A percentile compares a stretch with the other conserved stretches of the same genome.
Conservation (phyloP, 1,284 basidiomycete species). For the Vanrija sp. region DNA sequence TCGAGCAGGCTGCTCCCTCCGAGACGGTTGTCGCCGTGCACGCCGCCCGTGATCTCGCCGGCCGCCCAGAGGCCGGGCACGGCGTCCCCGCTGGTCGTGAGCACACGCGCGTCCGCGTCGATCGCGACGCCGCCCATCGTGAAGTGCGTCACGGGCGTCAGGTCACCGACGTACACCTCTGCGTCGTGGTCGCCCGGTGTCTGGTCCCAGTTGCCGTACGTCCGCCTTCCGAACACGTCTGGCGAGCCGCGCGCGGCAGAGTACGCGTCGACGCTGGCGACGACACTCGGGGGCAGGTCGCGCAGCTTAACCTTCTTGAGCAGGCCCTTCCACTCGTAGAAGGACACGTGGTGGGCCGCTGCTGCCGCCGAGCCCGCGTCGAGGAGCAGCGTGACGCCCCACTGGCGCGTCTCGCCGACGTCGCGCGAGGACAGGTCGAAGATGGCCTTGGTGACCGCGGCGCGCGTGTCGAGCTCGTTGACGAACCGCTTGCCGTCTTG, state of each 20-base stretch:
- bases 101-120: slow-evolving; percentile 2
- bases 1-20: slow-evolving; percentile 12
- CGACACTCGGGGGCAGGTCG: neutral
- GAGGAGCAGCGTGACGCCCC: slow-evolving; percentile 10
- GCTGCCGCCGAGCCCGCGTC: slow-evolving; percentile 9
- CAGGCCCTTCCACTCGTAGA: slow-evolving; percentile 17
- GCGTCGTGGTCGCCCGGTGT: slow-evolving; percentile 1
- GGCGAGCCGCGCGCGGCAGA: neutral
- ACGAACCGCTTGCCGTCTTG: slow-evolving; percentile 2
- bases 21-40: slow-evolving; percentile 16
- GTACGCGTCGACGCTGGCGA: slow-evolving; percentile 5
- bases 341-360: slow-evolving; percentile 7
- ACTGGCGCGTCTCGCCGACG: neutral
- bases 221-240: slow-evolving; percentile 3
- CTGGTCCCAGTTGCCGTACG: slow-evolving; percentile 7
- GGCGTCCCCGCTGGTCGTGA: neutral
- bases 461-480: slow-evolving; percentile 9
- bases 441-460: neutral
- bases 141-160: slow-evolving; percentile 14
- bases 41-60: slow-evolving; percentile 14
- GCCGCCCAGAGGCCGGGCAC: slow-evolving; percentile 8
- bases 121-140: slow-evolving; percentile 14
- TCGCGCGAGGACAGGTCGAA: neutral
- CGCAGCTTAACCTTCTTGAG: neutral
- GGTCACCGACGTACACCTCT: slow-evolving; percentile 7